These are phyloP conservation scores for Melaleuca alternifolia DNA, from an alignment of 345 rosid genomes.

Conservation along the genomic window DNA sequence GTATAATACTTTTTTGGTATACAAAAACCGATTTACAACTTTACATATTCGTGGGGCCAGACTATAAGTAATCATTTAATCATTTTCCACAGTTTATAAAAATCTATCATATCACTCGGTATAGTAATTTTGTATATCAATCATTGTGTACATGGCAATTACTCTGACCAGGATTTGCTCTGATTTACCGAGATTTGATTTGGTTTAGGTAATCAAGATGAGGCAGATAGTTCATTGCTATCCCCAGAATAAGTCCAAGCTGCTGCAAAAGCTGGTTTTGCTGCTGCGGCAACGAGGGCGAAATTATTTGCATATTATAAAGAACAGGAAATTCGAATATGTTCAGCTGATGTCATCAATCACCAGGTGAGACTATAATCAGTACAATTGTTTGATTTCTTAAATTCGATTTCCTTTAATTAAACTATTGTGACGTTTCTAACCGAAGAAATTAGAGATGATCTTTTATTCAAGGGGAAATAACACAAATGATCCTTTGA, in stretches of 20 bases:
- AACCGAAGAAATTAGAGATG: background rate
- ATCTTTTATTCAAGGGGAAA: background rate
- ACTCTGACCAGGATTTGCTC: too few relatives aligned
- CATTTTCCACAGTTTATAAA: too few relatives aligned
- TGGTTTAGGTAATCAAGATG: constrained; percentile 38
- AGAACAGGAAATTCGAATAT: constrained; percentile 94
- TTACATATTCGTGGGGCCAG: too few relatives aligned
- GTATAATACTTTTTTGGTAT: too few relatives aligned
- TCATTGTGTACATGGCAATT: too few relatives aligned
- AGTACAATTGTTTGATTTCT: background rate
- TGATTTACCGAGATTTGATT: too few relatives aligned
- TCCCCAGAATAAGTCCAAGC: constrained; percentile 60
- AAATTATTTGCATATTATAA: constrained; percentile 97
- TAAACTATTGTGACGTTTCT: background rate
- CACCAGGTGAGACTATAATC: constrained; percentile 52
- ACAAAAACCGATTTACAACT: too few relatives aligned
- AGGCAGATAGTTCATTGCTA: constrained; percentile 32
- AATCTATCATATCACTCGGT: too few relatives aligned
- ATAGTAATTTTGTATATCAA: too few relatives aligned
- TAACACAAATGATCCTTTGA: background rate
- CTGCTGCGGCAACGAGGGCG: constrained; percentile 94
- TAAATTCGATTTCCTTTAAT: background rate
- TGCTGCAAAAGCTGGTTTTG: constrained; percentile 81
- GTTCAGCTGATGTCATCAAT: constrained; percentile 86
- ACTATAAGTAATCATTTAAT: too few relatives aligned